phyloP scores from a whole-genome alignment of 176 grass and related monocot genomes.

The Oryza meridionalis region DNA sequence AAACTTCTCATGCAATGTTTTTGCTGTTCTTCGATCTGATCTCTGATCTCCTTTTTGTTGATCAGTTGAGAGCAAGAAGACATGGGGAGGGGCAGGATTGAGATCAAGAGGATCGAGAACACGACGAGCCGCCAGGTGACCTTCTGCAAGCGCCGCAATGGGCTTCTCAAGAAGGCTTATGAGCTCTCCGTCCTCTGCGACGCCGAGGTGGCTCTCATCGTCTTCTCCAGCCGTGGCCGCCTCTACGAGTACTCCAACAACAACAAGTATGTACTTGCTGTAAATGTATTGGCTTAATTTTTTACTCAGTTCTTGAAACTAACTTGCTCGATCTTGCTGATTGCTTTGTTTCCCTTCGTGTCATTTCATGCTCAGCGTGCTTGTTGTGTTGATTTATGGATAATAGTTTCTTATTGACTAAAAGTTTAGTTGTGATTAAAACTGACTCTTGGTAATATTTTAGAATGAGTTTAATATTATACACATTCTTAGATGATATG shows the following conservation, averaged over 20 bases:
- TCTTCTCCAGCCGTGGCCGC: constrained; percentile 91
- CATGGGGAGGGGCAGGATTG: constrained; percentile 78
- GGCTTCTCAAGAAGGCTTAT: constrained; percentile 85
- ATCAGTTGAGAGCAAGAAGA: constrained; percentile 14
- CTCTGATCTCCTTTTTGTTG: not conserved
- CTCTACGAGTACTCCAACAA: constrained; percentile 99
- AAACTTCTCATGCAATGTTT: not conserved
- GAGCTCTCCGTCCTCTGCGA: constrained; percentile 88
- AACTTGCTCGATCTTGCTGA: not conserved
- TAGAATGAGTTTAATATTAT: not conserved
- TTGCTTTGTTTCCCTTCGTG: not conserved
- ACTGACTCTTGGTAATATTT: not conserved
- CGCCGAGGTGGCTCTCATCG: constrained; percentile 73
- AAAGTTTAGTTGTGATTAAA: not conserved
- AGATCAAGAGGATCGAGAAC: constrained; percentile 91
- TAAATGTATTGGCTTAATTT: not conserved
- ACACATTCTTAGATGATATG: too few species aligned
- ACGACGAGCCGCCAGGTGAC: constrained; percentile 79
- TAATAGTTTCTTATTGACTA: not conserved
- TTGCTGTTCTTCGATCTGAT: not conserved
- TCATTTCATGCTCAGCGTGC: constrained; percentile 45
- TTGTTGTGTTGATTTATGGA: not conserved
- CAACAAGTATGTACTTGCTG: constrained; percentile 57
- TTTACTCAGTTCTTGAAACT: not conserved
- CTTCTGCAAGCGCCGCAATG: constrained; percentile 83